Evolutionary conservation across 257 asterid genomes (phyloP), one percentile per base, ranked within the genome.

Genomic region (Coffea eugenioides): DNA sequence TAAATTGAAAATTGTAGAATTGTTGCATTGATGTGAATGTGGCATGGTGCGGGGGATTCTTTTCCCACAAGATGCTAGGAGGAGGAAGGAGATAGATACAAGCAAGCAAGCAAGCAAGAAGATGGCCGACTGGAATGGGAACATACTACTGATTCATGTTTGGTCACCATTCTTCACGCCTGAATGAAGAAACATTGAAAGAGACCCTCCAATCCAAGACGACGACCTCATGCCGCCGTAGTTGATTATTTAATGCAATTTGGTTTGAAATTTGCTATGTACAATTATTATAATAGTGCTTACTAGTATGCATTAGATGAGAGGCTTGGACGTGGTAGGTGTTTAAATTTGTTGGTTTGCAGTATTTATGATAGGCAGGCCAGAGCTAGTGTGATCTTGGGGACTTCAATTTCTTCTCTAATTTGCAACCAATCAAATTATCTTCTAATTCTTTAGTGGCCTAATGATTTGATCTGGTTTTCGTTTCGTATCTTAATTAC

Each of bases 381-480:
- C 31, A 59, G 64, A 31, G 23, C 39, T 54, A 57, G 57, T 65
- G 56, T 65, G 56, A 68, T n/a, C 77, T 45, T 45, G 27, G 23
- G 25, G 4, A 12, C 15, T 80, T 61, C 68, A 43, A 51, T 68
- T 69, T 75, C 34, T 75, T 57, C n/a, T 39, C 27, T 46, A 1
- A 10, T 45, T 68, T 41, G 25, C 80, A 75, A 75, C 84, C 57
- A 69, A 75, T 81, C 71, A 59, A 69, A 49, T 75, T 65, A 43
- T 75, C 71, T 69, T 57, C 21, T 61, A 16, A 54, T 81, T 76
- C 66, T 62, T 73, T 49, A n/a, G 2, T 20, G 27, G 8, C 10
- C 3, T 27, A 8, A n/a, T 80, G 79, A 74, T 80, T 70, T 74
- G 80, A 74, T 36, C 10, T 43, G 27, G 12, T 10, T 43, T 51